phyloP scores from a whole-genome alignment of 148 eudicot species.

The Amaranthus cruentus region DNA sequence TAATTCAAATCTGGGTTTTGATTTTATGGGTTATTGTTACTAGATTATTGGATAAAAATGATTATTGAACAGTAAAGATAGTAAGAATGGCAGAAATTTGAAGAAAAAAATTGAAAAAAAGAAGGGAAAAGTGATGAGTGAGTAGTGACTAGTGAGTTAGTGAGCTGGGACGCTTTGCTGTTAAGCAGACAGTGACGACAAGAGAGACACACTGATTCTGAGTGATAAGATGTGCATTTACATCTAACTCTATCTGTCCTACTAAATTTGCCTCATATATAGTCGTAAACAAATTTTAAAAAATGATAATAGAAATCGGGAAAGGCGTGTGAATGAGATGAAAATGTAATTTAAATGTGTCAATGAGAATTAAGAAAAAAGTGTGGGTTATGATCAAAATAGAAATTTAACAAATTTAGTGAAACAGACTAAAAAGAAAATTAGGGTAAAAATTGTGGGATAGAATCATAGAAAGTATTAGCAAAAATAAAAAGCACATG shows the following conservation, averaged over 20 bases:
- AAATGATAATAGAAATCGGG: too few relatives aligned
- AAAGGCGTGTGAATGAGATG: too few relatives aligned
- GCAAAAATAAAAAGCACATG: too few relatives aligned
- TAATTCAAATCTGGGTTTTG: conserved; percentile 19
- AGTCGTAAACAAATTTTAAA: too few relatives aligned
- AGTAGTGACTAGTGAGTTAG: neutral
- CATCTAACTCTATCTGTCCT: neutral
- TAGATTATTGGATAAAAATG: conserved; percentile 10
- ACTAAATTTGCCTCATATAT: too few relatives aligned
- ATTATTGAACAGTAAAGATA: neutral
- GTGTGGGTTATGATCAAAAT: too few relatives aligned
- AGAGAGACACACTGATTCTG: neutral
- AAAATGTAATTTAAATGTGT: too few relatives aligned
- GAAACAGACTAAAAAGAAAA: too few relatives aligned
- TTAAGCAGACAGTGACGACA: conserved; percentile 15
- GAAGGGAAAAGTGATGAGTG: neutral
- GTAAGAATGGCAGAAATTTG: neutral
- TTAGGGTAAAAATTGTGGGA: too few relatives aligned
- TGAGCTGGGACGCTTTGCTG: conserved; percentile 17
- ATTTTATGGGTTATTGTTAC: neutral
- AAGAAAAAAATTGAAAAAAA: neutral
- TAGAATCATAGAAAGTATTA: too few relatives aligned
- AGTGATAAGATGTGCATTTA: neutral
- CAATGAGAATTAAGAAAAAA: too few relatives aligned
- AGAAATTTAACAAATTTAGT: too few relatives aligned